Percentiles rank a stretch among this genome's conserved stretches.
These are phyloP conservation scores for Talaromyces sp. DNA, from an alignment of 2,329 filamentous ascomycete species.

Conservation along the genomic window DNA sequence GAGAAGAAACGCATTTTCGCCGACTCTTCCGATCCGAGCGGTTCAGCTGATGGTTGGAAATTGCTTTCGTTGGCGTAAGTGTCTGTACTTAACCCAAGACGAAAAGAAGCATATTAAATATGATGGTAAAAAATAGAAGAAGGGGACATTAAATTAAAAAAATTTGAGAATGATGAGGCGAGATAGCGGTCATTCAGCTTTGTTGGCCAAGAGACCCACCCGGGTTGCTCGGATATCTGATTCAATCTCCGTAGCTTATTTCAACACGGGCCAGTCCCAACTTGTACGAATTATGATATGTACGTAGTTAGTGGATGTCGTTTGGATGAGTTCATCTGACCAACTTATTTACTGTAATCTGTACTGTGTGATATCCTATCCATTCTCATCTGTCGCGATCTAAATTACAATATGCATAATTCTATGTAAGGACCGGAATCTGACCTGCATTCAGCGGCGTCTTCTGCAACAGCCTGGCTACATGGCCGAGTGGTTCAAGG, in stretches of 20 bases:
- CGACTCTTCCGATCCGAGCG: not conserved
- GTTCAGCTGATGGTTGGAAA: too few species aligned
- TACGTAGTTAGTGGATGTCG: too few species aligned
- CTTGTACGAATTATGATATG: not conserved
- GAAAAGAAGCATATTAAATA: too few species aligned
- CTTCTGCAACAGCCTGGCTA: not conserved
- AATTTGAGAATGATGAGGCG: not conserved
- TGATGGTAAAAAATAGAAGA: not conserved
- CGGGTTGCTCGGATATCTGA: not conserved
- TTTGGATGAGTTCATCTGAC: not conserved
- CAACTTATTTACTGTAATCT: not conserved
- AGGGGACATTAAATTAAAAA: not conserved
- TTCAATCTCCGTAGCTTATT: not conserved
- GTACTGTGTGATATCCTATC: not conserved
- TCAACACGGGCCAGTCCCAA: not conserved
- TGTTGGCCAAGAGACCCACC: not conserved
- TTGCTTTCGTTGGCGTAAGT: too few species aligned
- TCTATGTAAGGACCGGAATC: not conserved
- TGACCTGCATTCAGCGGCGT: not conserved
- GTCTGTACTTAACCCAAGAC: too few species aligned
- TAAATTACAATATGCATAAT: not conserved
- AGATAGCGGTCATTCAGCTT: not conserved
- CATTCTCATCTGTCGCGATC: not conserved
- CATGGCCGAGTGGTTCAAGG: not conserved
- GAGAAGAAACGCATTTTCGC: constrained; percentile 14